Evolutionary conservation across 2,329 filamentous ascomycete genomes (phyloP), one percentile per base, ranked within the genome.

Genomic region (Tolypocladium endophyticum): DNA sequence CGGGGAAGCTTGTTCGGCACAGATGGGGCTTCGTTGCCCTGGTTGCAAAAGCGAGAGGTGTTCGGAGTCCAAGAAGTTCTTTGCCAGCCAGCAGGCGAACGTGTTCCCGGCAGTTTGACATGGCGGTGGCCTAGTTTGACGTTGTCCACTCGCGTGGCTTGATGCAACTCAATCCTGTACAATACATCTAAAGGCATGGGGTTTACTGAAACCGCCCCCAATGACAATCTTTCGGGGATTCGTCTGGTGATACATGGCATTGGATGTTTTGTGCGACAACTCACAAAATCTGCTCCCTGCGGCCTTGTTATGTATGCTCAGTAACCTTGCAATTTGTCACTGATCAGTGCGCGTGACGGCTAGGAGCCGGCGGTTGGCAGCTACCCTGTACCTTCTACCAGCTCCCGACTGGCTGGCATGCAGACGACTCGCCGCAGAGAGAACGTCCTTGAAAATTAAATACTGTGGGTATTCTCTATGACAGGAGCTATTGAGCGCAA

Each of bases 41-140:
- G 92, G 90, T 7, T 99, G 94, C 77, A 92, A 85, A 74, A 97
- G 89, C 70, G 90, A 95, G 69, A 84, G 87, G 67, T 99, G 94
- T 74, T 74, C 87, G 59, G 91, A 92, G 74, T 87, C 86, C 58
- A 89, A 88, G 74, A 83, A 81, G 67, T 87, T 87, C 71, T 88
- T 87, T 69, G 80, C 80, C 8, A 69, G 70, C 56, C 73, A 76
- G 63, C 71, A 75, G 61, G 66, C 64, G 60, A 65, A 64, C 36
- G 61, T 72, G 39, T 63, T 55, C 36, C 58, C 60, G 30, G 65
- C 61, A 25, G 56, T 55, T 55, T 52, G 33, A 12, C 35, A 45
- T 52, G 35, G 41, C 58, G 33, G 16, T 33, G 20, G 36, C 43
- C 35, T 53, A 52, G n/a, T 59, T 7, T n/a, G 23, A 55, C 8